Conservation (phyloP, 352 stramenopile species). For the Elongisporangium prolatum region DNA sequence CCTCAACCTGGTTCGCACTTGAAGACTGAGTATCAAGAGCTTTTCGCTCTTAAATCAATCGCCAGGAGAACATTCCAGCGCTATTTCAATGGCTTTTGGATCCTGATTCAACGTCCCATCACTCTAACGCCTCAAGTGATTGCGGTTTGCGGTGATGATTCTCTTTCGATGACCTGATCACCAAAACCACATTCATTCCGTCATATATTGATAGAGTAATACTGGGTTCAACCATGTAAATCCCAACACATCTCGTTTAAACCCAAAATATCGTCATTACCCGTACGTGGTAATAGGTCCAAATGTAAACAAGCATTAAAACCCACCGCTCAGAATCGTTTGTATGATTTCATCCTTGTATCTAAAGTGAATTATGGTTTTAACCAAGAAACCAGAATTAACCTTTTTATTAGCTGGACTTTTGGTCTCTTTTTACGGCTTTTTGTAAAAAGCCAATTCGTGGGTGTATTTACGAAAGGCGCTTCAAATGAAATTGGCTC, state of each 20-base stretch:
- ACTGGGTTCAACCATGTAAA: neutral
- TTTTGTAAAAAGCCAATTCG: neutral
- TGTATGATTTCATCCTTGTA: too few relatives aligned
- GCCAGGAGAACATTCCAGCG: neutral
- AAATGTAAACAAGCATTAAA: too few relatives aligned
- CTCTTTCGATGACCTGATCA: neutral
- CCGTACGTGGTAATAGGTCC: too few relatives aligned
- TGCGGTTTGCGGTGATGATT: neutral
- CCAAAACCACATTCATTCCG: neutral
- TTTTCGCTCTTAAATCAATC: neutral
- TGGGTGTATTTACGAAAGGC: neutral
- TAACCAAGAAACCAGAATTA: too few relatives aligned
- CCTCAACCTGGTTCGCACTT: neutral
- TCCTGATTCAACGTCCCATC: neutral
- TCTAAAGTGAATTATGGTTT: too few relatives aligned
- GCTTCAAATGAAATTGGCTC: neutral
- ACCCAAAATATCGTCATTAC: neutral
- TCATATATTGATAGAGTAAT: neutral
- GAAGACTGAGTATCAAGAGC: neutral
- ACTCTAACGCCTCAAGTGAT: neutral
- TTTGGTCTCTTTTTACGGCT: neutral
- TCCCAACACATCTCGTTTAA: neutral
- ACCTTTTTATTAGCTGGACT: neutral
- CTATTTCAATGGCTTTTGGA: neutral
- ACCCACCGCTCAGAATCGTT: too few relatives aligned